A percentile compares a stretch with the other conserved stretches of the same genome.
phyloP scores from a whole-genome alignment of 768 basidiomycete genomes.

The Collybiopsis luxurians region DNA sequence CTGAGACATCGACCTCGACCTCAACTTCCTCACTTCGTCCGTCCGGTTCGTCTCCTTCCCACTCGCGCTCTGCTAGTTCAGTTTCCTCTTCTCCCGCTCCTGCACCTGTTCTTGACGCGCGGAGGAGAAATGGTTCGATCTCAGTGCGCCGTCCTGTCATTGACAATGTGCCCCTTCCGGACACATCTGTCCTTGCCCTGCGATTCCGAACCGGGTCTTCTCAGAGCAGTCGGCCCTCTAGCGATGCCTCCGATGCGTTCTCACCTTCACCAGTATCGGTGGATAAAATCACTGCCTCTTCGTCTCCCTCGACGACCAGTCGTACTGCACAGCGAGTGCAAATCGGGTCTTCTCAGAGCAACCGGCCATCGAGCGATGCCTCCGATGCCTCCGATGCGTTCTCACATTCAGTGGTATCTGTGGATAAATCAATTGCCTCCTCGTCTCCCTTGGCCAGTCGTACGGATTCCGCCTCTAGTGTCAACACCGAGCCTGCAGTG shows the following conservation, averaged over 20 bases:
- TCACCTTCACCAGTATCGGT: background rate
- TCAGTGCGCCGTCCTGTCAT: background rate
- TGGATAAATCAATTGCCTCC: too few species aligned
- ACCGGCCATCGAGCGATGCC: background rate
- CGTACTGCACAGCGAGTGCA: background rate
- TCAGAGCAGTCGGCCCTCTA: background rate
- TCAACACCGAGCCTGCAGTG: too few species aligned
- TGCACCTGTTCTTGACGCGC: background rate
- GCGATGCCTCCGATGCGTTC: background rate
- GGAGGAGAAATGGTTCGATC: background rate
- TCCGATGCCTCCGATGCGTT: slow-evolving; percentile 3
- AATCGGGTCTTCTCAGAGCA: background rate
- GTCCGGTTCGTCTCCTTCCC: background rate
- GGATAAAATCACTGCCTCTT: background rate
- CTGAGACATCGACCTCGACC: too few species aligned
- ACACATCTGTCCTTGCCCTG: background rate
- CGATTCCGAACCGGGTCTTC: background rate
- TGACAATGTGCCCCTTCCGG: background rate
- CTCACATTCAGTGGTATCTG: background rate
- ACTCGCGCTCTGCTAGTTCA: background rate
- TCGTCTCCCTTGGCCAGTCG: too few species aligned
- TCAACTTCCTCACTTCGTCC: too few species aligned
- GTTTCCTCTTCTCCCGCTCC: background rate
- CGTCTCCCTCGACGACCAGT: too few species aligned
- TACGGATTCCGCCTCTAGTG: too few species aligned